Evolutionary conservation across 257 asterid species (phyloP), one percentile per base, ranked within the genome.

Genomic region (Penstemon barbatus): DNA sequence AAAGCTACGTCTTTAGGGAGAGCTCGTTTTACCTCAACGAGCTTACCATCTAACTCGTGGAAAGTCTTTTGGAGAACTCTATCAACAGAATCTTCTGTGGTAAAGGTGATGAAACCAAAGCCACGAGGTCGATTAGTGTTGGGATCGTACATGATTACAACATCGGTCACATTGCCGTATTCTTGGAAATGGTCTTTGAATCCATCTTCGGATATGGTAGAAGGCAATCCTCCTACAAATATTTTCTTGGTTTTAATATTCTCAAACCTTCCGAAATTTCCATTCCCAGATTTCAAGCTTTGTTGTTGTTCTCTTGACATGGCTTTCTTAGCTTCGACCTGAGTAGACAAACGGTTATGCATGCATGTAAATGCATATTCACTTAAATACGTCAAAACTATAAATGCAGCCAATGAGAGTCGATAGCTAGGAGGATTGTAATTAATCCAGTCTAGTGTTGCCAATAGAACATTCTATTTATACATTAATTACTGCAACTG

Each of bases 151-250:
- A 81, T 77, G 48, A 81, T 81, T 48, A 77, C 80, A 56, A 76
- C 82, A 72, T 81, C 85, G 15, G 73, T 71, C 55, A 81, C 65
- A 9, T 45, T 61, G 52, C 83, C 85, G 40, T 45, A 81, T 5
- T 66, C 78, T 69, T 53, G 66, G 46, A 81, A 81, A 61, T 81
- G 71, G 53, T 76, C 72, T 15, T 51, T 57, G 56, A 81, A 81
- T 68, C 74, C 74, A 44, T 45, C 85, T 69, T 74, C 77, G 1
- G 81, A 68, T 66, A 81, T 52, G 59, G 68, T 65, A 37, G 82
- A 66, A 49, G 85, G 85, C 65, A 81, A 66, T 13, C 85, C 85
- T 19, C 85, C 85, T 8, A 81, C 83, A 65, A 81, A 81, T 59
- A 81, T 81, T 72, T 81, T 81, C 69, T 74, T 81, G 55, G 80